Base-by-base conservation (phyloP, 202 grass and related monocot genomes). In the Alloteropsis angusta region DNA sequence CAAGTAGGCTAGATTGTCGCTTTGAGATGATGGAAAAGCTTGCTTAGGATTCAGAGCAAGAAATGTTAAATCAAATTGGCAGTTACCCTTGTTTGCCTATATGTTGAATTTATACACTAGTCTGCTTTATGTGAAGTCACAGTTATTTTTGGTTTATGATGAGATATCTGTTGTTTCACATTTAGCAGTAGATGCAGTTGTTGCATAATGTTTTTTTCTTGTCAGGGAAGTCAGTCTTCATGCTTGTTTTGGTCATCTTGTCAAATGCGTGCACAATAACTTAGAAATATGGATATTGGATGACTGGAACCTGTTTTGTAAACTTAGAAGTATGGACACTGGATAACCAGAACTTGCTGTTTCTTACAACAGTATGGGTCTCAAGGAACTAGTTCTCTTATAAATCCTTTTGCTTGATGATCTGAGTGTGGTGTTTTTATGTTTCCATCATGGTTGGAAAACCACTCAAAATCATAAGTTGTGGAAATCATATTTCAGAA, bases 401-500 rank as follows among this genome's bases (percentile, higher is more conserved):
- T 56, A 58, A 65, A 72, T 79, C 2, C n/a, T 87, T 76, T 30
- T 5, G 19, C 9, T 68, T 75, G 43, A 69, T 61, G 60, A 37
- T 71, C 41, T 71, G 28, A 84, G 17, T 9, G 9, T 76, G 76
- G 36, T 84, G n/a, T 25, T 79, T 79, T 54, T 55, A 15, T 55
- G 46, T 65, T 70, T 54, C 9, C 46, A 43, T 43, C 14, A 4
- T 66, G 58, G 16, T 88, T 76, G 23, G 9, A 52, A 71, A 85
- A 71, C 0, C 14, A 64, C 65, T 8, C 3, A 58, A 80, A 9
- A 21, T 60, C 9, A 44, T 67, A 78, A 74, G 8, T 60, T 66
- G 74, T 84, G 17, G 9, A 78, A 42, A 14, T 68, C 50, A 60
- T 71, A 72, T 83, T 87, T 77, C 92, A 99, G 96, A 99, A 94